Base-by-base conservation (phyloP, 164 flowering plant species). In the Protea cynaroides region DNA sequence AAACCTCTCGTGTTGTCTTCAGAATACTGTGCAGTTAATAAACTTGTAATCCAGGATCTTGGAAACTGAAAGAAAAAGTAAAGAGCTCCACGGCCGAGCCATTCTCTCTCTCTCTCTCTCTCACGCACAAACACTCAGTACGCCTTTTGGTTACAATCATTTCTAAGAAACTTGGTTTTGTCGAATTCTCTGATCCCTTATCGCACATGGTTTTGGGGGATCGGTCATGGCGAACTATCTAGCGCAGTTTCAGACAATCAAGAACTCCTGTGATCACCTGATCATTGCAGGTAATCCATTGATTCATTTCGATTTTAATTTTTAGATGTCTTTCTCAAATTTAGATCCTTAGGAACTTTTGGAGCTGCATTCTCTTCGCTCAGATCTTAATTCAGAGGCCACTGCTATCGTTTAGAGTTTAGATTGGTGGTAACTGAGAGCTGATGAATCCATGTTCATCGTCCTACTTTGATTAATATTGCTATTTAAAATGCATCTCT, bases 171-270 rank as follows among this genome's bases (percentile, higher is more conserved):
- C 58, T 34, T 11, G 7, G 11, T 17, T 43, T 56, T 38, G 13
- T 62, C 55, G 21, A 61, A 12, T 8, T 65, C 64, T 64, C 57
- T 56, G 76, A 71, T 75, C 77, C 29, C 25, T n/a, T 54, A 21
- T 71, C 22, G 50, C 70, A 19, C 54, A 49, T 62, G 70, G 13
- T 70, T 52, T 70, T 56, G 29, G 15, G 54, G 55, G 80, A 77
- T 78, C 71, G 70, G 63, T 50, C 69, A 93, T 93, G 98, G 96
- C 98, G 63, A 90, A 75, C 75, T 89, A 65, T 79, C 75, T 93
- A 44, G 92, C 96, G 78, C 97, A 93, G 71, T 90, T 93, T 64
- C 98, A 90, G 72, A 73, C 91, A 9, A 93, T 93, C 75, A 93
- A 89, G 78, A 79, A 44, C 57, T 54, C 87, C 11, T 83, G 76